A percentile compares a stretch with the other conserved stretches of the same genome.
Evolutionary conservation across 2,329 filamentous ascomycete genomes (phyloP).

Genomic region (Apiospora rasikravindrae): DNA sequence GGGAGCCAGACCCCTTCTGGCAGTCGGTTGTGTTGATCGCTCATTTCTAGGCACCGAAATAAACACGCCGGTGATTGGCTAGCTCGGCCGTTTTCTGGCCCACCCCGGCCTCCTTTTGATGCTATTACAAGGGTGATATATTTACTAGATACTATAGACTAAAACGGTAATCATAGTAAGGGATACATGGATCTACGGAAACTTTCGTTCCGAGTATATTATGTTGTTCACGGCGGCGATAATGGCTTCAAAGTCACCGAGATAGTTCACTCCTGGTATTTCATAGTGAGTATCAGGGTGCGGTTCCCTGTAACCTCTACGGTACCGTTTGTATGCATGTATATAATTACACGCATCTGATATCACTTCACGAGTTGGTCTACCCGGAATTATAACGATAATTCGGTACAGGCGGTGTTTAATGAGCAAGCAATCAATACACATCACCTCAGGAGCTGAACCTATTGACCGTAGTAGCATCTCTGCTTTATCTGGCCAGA

Average conservation of each 20-base stretch:
- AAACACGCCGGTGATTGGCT: not conserved
- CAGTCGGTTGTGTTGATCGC: not conserved
- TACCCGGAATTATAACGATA: too few species aligned
- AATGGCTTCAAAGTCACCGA: not conserved
- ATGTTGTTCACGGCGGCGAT: not conserved
- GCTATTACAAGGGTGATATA: not conserved
- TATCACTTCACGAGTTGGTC: too few species aligned
- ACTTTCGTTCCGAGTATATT: not conserved
- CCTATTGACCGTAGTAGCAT: too few species aligned
- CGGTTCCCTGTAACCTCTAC: too few species aligned
- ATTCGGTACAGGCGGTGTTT: too few species aligned
- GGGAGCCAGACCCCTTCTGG: not conserved
- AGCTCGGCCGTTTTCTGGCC: not conserved
- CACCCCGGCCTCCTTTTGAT: not conserved
- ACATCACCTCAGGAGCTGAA: too few species aligned
- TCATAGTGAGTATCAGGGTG: not conserved
- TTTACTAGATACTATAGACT: too few species aligned
- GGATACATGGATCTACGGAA: not conserved
- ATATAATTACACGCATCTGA: too few species aligned
- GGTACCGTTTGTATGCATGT: too few species aligned
- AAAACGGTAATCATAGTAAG: not conserved
- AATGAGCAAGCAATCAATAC: too few species aligned
- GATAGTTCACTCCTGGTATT: not conserved
- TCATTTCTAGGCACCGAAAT: constrained; percentile 4
- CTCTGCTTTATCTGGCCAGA: too few species aligned